Evolutionary conservation across 2,329 filamentous ascomycete genomes (phyloP), one percentile per base, ranked within the genome.

Genomic region (Fusarium goolgardi): DNA sequence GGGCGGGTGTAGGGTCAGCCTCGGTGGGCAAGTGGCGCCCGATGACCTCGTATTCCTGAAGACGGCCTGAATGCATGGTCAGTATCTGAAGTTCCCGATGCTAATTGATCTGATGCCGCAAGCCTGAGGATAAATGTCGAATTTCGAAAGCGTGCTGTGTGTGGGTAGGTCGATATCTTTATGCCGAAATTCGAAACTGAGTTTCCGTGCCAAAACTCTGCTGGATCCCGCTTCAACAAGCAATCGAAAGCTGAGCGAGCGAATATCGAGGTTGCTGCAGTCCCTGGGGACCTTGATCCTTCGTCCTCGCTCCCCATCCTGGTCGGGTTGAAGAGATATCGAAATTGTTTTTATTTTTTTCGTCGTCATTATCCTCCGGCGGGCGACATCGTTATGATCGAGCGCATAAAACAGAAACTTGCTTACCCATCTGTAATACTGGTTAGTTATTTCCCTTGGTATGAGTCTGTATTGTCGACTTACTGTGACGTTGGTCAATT

Each of bases 41-140:
- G 82, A 99, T 97, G 88, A 99, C 95, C 91, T 98, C 96, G 90
- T 97, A 99, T 91, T 99, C 96, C 84, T 94, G 92, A 87, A 99
- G 94, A 90, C 96, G 96, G 93, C 94, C 96, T 99, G 84, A 47
- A 46, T 59, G 55, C 41, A 63, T 61, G 68, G 76, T 79, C 70
- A 79, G 81, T 79, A 71, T 62, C 25, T 31, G 31, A 50, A 13
- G 50, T 65, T 53, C 34, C 21, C 62, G 31, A 21, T 40, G 51
- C 21, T 40, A 20, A 21, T 37, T 59, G 43, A 34, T 39, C 47
- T 53, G 57, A 66, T 71, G 65, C 51, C 65, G 58, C 41, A 51
- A 49, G 67, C 67, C 43, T 46, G 25, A 50, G 34, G 39, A 32
- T 45, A 35, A 46, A 35, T 20, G 31, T 49, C 49, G 56, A 67